Evolutionary conservation across 2,329 filamentous ascomycete genomes (phyloP).

Genomic region (Beauveria pseudobassiana): DNA sequence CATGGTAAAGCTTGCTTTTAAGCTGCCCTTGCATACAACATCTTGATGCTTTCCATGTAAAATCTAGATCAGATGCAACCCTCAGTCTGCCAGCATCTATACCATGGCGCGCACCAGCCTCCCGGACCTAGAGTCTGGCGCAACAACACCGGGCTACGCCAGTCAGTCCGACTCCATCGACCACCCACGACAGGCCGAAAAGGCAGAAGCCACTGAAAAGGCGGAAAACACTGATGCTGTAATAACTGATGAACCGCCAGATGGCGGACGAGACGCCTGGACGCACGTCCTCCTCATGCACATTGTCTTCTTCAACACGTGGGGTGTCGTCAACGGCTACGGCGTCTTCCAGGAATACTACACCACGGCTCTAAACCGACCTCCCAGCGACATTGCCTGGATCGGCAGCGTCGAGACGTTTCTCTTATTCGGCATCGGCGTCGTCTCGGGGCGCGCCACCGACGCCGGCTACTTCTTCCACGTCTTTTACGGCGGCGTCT

Average conservation of each 20-base stretch:
- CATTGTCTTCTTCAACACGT: slow-evolving; percentile 35
- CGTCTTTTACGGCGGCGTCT: slow-evolving; percentile 29
- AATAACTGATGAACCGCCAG: slow-evolving; percentile 3
- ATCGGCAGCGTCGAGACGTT: slow-evolving; percentile 38
- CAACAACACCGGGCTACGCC: neutral
- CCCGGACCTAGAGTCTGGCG: slow-evolving; percentile 1
- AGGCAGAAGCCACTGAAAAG: neutral
- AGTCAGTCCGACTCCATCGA: neutral
- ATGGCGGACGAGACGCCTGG: slow-evolving; percentile 20
- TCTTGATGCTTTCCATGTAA: neutral
- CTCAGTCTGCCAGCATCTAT: neutral
- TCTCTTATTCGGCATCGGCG: slow-evolving; percentile 33
- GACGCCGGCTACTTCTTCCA: slow-evolving; percentile 36
- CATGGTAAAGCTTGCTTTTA: neutral
- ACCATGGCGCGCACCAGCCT: neutral
- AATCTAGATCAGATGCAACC: neutral
- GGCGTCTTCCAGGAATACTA: slow-evolving; percentile 41
- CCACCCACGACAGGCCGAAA: neutral
- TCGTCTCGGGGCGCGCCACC: slow-evolving; percentile 33
- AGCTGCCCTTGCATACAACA: neutral
- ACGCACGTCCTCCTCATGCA: slow-evolving; percentile 26
- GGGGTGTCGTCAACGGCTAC: slow-evolving; percentile 39
- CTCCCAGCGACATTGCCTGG: slow-evolving; percentile 34
- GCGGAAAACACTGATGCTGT: neutral
- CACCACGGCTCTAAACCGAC: slow-evolving; percentile 23